Base-by-base conservation (phyloP, 306 rosid genomes). In the Mucuna pruriens region DNA sequence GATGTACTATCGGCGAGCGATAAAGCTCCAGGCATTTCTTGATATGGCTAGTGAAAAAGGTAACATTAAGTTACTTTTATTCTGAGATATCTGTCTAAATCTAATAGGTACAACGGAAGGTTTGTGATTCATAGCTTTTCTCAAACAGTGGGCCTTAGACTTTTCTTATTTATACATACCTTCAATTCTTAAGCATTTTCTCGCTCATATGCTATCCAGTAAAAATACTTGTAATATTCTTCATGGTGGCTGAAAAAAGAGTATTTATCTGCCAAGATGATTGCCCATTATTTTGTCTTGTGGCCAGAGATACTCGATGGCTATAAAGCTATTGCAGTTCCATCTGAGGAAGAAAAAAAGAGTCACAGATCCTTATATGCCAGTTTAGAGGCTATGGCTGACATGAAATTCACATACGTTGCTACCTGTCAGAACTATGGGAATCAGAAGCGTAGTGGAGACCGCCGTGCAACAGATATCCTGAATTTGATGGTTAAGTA, bases 361-460 rank as follows among this genome's bases (percentile, higher is more conserved):
- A 87, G 97, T 81, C 91, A 90, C 60, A 92, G 94, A 85, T 95
- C 99, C 78, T 86, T 95, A 81, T 92, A 82, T 86, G 93, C 96
- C 55, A 95, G 66, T 84, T 84, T 93, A 79, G 98, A 95, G 86
- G 95, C 98, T 29, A 94, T 95, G 90, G 97, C 98, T 87, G 99
- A 95, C 84, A 85, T 95, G 94, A 95, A 95, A 81, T 95, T 95
- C 88, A 93, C 99, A 7, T 95, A 91, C 5, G 90, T 95, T 78
- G 99, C 97, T 74, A 93, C 99, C 46, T 95, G 99, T 82, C 99
- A 95, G 85, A 95, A 89, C 89, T 95, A 95, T 85, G 99, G 99
- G 67, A 93, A 91, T 88, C 99, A 95, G 81, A 95, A 91, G 83
- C 94, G 96, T 33, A 87, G 92, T 38, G 98, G 98, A 83, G 99